These are phyloP conservation scores for Verticillium nubilum DNA, from an alignment of 2,329 filamentous ascomycete genomes.

Conservation along the genomic window DNA sequence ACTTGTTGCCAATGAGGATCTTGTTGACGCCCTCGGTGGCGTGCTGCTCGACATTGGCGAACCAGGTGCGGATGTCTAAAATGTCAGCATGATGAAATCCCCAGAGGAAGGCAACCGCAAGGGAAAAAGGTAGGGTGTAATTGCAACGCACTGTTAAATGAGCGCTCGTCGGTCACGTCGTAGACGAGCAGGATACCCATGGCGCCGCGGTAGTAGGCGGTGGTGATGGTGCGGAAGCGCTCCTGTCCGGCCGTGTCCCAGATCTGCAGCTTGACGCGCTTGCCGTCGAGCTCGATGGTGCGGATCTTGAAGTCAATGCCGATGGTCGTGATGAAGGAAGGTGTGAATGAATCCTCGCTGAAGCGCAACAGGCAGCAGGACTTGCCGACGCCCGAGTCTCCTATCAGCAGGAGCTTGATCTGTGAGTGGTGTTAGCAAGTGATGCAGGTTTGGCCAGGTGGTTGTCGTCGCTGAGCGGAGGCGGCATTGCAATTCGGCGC, in stretches of 20 bases:
- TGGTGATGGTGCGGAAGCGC: constrained; percentile 99
- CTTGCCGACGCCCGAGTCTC: constrained; percentile 94
- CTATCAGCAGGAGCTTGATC: constrained; percentile 97
- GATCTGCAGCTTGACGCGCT: constrained; percentile 98
- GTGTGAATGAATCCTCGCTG: constrained; percentile 96
- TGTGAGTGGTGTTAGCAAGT: constrained; percentile 28
- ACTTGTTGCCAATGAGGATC: constrained; percentile 98
- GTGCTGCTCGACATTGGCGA: constrained; percentile 99
- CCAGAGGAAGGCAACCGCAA: background rate
- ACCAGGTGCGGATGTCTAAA: constrained; percentile 97
- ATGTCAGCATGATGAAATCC: background rate
- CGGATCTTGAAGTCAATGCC: constrained; percentile 99
- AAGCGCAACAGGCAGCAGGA: constrained; percentile 95
- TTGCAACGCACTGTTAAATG: constrained; percentile 83
- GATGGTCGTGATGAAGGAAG: constrained; percentile 97
- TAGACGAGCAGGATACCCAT: constrained; percentile 99
- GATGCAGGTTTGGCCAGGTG: background rate
- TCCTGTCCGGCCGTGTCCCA: constrained; percentile 99
- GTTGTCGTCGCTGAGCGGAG: constrained; percentile 10
- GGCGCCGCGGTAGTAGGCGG: constrained; percentile 97
- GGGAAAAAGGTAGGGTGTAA: background rate
- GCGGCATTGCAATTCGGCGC: constrained; percentile 11
- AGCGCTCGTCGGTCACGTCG: constrained; percentile 99
- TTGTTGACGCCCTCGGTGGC: constrained; percentile 99
- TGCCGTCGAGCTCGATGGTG: constrained; percentile 97